Conservation (phyloP, 768 basidiomycete genomes). For the Leucocoprinus leucothites region DNA sequence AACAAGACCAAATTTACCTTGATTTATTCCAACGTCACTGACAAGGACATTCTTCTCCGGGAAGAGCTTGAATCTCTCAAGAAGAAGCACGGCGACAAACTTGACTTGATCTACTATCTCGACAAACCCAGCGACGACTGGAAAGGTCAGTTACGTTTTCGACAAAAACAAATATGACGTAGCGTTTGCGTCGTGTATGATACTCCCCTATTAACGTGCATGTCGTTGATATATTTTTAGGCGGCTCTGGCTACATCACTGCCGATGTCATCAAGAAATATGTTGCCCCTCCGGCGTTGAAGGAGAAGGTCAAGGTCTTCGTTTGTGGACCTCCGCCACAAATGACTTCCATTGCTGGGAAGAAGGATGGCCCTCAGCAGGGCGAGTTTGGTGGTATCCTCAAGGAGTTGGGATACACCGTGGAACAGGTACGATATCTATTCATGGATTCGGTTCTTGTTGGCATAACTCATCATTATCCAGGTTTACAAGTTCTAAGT, state of each 20-base stretch:
- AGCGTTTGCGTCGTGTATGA: background rate
- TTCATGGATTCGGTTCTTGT: background rate
- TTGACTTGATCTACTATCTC: slow-evolving; percentile 84
- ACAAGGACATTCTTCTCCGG: slow-evolving; percentile 86
- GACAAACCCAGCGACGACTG: slow-evolving; percentile 65
- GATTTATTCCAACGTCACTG: slow-evolving; percentile 87
- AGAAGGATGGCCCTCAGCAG: slow-evolving; percentile 87
- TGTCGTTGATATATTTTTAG: slow-evolving; percentile 25
- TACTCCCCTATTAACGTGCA: background rate
- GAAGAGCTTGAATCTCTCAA: slow-evolving; percentile 71
- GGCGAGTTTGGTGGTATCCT: slow-evolving; percentile 80
- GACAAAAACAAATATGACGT: slow-evolving; percentile 10
- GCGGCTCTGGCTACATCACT: slow-evolving; percentile 72
- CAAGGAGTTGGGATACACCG: slow-evolving; percentile 82
- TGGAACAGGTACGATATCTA: slow-evolving; percentile 63
- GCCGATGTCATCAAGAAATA: slow-evolving; percentile 71
- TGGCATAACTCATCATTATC: background rate
- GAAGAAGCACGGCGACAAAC: slow-evolving; percentile 62
- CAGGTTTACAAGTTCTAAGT: slow-evolving; percentile 10
- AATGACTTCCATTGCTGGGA: slow-evolving; percentile 84
- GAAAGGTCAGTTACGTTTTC: slow-evolving; percentile 44
- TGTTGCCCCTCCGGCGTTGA: slow-evolving; percentile 57
- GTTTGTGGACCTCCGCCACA: slow-evolving; percentile 90
- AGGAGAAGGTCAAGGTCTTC: slow-evolving; percentile 84
- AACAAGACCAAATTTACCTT: slow-evolving; percentile 97